phyloP scores from a whole-genome alignment of 768 basidiomycete species.

The Flagelloscypha sp. region DNA sequence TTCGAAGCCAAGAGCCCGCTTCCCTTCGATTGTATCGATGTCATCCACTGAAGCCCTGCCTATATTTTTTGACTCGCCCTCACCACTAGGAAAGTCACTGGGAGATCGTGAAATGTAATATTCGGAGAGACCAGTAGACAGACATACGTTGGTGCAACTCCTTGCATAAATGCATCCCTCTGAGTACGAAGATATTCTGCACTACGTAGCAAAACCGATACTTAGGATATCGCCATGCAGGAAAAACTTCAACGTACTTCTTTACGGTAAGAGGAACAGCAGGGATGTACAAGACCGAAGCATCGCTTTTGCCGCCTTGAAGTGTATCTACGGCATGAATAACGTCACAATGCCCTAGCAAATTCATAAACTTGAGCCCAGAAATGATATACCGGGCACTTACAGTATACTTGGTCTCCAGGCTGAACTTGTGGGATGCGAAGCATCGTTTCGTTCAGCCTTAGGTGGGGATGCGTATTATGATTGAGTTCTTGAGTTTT shows the following conservation, averaged over 20 bases:
- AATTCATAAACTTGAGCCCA: no score
- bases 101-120: neutral
- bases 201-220: no score
- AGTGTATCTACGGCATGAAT: conserved; percentile 47
- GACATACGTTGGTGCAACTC: conserved; percentile 45
- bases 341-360: conserved; percentile 45
- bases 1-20: conserved; percentile 35
- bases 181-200: conserved; percentile 42
- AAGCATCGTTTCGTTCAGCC: conserved; percentile 48
- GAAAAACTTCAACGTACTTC: conserved; percentile 27
- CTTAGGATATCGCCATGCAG: neutral
- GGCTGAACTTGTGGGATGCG: conserved; percentile 50
- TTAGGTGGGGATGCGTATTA: conserved; percentile 55
- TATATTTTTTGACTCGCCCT: conserved; percentile 37
- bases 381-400: conserved; percentile 11
- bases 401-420: conserved; percentile 58
- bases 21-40: conserved; percentile 26
- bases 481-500: conserved; percentile 49
- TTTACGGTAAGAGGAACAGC: conserved; percentile 41
- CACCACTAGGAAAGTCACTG: conserved; percentile 47
- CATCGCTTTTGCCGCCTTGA: conserved; percentile 40
- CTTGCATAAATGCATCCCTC: conserved; percentile 34
- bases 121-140: neutral
- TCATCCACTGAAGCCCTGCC: conserved; percentile 29
- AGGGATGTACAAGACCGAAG: conserved; percentile 50